Base-by-base conservation (phyloP, 768 basidiomycete species). In the Melanogaster broomeanus region DNA sequence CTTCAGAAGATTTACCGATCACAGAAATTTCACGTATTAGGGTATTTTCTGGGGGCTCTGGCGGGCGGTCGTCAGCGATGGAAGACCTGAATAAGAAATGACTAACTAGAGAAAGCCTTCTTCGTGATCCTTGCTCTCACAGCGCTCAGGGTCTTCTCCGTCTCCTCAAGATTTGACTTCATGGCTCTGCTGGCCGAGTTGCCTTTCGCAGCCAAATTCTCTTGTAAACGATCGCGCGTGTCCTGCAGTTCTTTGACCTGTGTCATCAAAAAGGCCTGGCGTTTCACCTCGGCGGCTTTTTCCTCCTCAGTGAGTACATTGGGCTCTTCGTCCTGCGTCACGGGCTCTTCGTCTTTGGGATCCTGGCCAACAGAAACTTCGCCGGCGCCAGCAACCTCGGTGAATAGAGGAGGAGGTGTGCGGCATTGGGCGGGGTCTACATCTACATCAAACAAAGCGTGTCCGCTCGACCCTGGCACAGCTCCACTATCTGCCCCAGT, bases 321-420 rank as follows among this genome's bases (percentile, higher is more conserved):
- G 12, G 50, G 49, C 10, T 4, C 33, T 30, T 64, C 56, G 13
- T 60, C 64, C 28, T 62, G 62, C 22, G 56, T 56, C 6, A 53
- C 39, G 2, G 49, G 42, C 6, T 60, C 67, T 25, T 51, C 37
- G 9, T 18, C 39, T 16, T 34, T 37, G 18, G 45, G 45, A 16
- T 22, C 50, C 9, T 49, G 58, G 25, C 41, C 56, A 42, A 40
- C 50, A 41, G 16, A 4, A 13, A 6, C 50, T 3, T 49, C 52
- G 3, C 28, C 42, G 31, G 45, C 49, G 15, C 56, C 58, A 13
- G 18, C 52, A 10, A 63, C 52, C 27, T 67, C 62, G 6, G 37
- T 63, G 28, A 64, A 71, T 1, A 67, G 57, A 12, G 67, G 67
- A 5, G 69, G 67, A 8, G 67, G 67, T 10, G 61, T 43, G 6